Base-by-base conservation (phyloP, 2,329 filamentous ascomycete species). In the Pseudopithomyces chartarum region DNA sequence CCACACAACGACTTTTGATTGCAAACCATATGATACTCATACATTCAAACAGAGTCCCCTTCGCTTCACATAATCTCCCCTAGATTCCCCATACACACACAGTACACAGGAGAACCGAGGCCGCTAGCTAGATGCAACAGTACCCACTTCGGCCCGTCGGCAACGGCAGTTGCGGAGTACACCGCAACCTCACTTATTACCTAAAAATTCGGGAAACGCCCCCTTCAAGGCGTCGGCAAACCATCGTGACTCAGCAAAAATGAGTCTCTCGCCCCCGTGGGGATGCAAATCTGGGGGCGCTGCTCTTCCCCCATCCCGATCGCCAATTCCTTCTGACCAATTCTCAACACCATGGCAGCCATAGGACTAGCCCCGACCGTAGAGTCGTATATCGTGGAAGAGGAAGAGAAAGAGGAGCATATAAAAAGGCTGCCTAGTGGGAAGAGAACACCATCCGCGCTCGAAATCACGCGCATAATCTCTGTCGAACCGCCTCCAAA, bases 401-500 rank as follows among this genome's bases (percentile, higher is more conserved):
- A 45, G 22, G 22, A 45, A 5, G 26, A 29, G 8, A 8, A 29
- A 29, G 22, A 45, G 4, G 26, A 29, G 8, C 5, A 29, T 5
- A 29, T 29, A 12, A 20, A 8, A 3, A 15, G 22, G 17, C 11
- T 45, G 0, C 15, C 22, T 6, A n/a, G 2, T 4, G 29, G 15
- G 10, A 29, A 45, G 29, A 23, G 17, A 5, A n/a, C 13, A 3
- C 22, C 42, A 4, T n/a, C 22, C 23, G 15, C 22, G 12, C 23
- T 17, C 42, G 42, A 29, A 26, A 29, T 45, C 22, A 45, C 20
- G 6, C 42, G 42, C 13, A 32, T 45, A 29, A 13, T 23, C n/a
- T 45, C 42, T 4, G n/a, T 29, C n/a, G 42, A 45, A n/a, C 58
- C 62, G 15, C 58, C 62, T 34, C 65, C 63, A 2, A 59, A 85